phyloP scores from a whole-genome alignment of 495 filamentous ascomycete genomes.

The Annulohypoxylon nitens region DNA sequence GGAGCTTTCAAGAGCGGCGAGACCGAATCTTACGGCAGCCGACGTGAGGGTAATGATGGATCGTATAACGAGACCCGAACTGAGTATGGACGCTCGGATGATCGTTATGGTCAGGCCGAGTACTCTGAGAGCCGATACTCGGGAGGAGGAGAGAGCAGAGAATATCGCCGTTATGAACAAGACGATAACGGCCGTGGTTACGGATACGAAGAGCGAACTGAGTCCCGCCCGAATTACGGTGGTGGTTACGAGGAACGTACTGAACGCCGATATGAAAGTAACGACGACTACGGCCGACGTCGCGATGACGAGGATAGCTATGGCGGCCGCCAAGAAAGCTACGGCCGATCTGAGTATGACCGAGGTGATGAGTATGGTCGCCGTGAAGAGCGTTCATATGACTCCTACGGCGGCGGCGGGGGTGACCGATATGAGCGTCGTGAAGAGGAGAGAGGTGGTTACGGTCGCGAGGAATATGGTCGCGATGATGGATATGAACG shows the following conservation, averaged over 20 bases:
- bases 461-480: conserved; percentile 16
- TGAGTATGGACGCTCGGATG: conserved; percentile 60
- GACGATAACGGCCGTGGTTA: conserved; percentile 53
- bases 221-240: conserved; percentile 47
- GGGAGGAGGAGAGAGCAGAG: conserved; percentile 58
- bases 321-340: conserved; percentile 40
- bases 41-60: conserved; percentile 55
- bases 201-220: conserved; percentile 52
- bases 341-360: conserved; percentile 41
- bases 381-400: conserved; percentile 22
- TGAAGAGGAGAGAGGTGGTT: conserved; percentile 30
- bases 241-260: conserved; percentile 54
- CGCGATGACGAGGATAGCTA: conserved; percentile 38
- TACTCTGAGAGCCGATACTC: conserved; percentile 58
- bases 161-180: conserved; percentile 62
- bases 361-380: conserved; percentile 30
- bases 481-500: conserved; percentile 46
- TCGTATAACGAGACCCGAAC: conserved; percentile 59
- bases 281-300: conserved; percentile 42
- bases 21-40: conserved; percentile 57
- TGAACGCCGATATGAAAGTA: conserved; percentile 53
- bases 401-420: conserved; percentile 10
- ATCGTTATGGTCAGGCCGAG: conserved; percentile 63
- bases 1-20: conserved; percentile 58
- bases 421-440: conserved; percentile 32